These are phyloP conservation scores for Cytospora piceae DNA, from an alignment of 2,329 filamentous ascomycete genomes.

Conservation along the genomic window DNA sequence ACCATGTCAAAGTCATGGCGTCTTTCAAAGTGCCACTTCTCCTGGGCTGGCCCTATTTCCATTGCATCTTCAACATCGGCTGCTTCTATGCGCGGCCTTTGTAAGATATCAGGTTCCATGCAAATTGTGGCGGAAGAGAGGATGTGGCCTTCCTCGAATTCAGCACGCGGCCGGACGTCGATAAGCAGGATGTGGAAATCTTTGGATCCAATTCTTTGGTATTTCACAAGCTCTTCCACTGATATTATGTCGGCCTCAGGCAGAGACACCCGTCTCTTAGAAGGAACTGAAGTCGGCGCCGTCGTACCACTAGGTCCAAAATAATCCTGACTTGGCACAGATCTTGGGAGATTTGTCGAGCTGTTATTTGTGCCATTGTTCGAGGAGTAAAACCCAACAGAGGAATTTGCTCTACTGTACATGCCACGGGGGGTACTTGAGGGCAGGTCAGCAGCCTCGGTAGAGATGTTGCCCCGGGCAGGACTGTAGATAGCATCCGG, in stretches of 20 bases:
- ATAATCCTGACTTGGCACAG: constrained; percentile 39
- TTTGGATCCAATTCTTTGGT: constrained; percentile 59
- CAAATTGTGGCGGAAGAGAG: constrained; percentile 84
- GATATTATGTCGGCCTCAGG: constrained; percentile 63
- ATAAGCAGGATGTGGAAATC: constrained; percentile 75
- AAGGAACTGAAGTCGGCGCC: constrained; percentile 24
- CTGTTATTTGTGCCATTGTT: constrained; percentile 28
- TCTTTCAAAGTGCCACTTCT: constrained; percentile 73
- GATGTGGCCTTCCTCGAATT: constrained; percentile 89
- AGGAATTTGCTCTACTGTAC: constrained; percentile 63
- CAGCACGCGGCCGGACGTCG: constrained; percentile 78
- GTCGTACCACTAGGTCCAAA: constrained; percentile 32
- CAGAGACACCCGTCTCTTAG: constrained; percentile 53
- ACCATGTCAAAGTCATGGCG: constrained; percentile 81
- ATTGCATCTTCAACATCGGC: constrained; percentile 68
- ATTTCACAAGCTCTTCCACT: constrained; percentile 71
- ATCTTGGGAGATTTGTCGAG: constrained; percentile 34
- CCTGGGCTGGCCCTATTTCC: constrained; percentile 71
- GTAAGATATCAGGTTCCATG: constrained; percentile 76
- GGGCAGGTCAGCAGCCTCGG: constrained; percentile 66
- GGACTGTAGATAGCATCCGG: constrained; percentile 80
- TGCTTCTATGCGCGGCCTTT: constrained; percentile 69
- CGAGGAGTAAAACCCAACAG: constrained; percentile 41
- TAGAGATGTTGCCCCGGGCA: constrained; percentile 71
- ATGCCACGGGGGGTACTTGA: constrained; percentile 67